phyloP scores from a whole-genome alignment of 768 basidiomycete species.

The Suillus americanus region DNA sequence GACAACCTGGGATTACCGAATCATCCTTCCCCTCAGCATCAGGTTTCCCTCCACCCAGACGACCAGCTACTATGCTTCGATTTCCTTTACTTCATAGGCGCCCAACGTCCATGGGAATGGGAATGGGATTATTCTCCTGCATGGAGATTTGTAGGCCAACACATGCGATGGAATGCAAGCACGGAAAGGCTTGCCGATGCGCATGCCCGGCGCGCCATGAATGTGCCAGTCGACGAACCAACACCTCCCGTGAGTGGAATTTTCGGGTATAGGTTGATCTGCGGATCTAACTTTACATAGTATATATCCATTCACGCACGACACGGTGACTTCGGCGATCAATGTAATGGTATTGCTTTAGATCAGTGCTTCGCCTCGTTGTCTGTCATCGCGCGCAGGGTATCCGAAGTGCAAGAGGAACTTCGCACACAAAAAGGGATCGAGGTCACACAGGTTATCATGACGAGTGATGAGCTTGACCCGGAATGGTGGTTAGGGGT shows the following conservation, averaged over 20 bases:
- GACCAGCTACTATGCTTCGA: conserved; percentile 27
- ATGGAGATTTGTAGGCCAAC: conserved; percentile 54
- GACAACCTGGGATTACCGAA: conserved; percentile 8
- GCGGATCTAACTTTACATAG: conserved; percentile 24
- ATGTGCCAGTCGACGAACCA: conserved; percentile 32
- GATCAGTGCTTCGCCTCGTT: conserved; percentile 55
- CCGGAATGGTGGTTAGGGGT: conserved; percentile 58
- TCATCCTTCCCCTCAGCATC: conserved; percentile 19
- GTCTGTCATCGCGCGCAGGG: conserved; percentile 51
- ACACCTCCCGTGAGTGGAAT: conserved; percentile 46
- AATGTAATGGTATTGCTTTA: conserved; percentile 41
- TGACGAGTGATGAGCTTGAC: conserved; percentile 65
- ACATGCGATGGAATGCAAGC: conserved; percentile 49
- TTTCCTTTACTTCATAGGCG: conserved; percentile 27
- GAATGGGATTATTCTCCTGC: conserved; percentile 57
- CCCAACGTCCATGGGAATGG: conserved; percentile 53
- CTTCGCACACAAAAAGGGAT: conserved; percentile 44
- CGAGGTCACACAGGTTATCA: conserved; percentile 51
- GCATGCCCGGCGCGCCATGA: conserved; percentile 47
- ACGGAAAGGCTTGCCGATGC: conserved; percentile 42
- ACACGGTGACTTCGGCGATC: conserved; percentile 50
- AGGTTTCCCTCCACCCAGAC: conserved; percentile 19
- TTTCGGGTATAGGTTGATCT: background rate
- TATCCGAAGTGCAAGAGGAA: conserved; percentile 56
- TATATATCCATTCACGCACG: conserved; percentile 61